Evolutionary conservation across 192 early-diverging fungal genomes (phyloP).

Genomic region (Rhizophagus clarus): DNA sequence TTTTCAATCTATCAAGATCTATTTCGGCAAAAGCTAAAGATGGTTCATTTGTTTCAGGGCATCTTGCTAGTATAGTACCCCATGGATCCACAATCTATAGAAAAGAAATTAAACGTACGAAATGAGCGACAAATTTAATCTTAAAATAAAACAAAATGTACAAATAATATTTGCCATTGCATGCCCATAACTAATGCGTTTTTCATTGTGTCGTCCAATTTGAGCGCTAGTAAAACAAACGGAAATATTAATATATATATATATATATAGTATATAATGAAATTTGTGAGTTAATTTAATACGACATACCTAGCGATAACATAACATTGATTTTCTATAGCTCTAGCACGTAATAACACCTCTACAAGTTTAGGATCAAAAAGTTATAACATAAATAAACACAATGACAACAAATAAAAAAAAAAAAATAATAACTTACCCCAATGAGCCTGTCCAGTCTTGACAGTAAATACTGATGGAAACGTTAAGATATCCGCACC

Average conservation of each 20-base stretch:
- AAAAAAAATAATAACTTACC: constrained; percentile 36
- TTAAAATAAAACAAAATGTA: not conserved
- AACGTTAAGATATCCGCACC: constrained; percentile 77
- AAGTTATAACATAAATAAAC: no score
- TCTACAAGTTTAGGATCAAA: constrained; percentile 54
- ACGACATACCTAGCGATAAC: constrained; percentile 60
- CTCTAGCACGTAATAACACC: constrained; percentile 73
- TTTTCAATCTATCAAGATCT: constrained; percentile 61
- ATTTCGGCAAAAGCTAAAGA: constrained; percentile 66
- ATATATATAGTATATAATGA: no score
- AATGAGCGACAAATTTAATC: not conserved
- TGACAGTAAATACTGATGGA: constrained; percentile 81
- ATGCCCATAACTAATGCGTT: constrained; percentile 74
- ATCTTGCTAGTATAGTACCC: constrained; percentile 73
- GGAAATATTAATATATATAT: not conserved
- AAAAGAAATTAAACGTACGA: not conserved
- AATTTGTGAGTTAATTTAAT: not conserved
- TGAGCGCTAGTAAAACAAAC: constrained; percentile 56
- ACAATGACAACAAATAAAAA: not conserved
- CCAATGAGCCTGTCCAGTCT: constrained; percentile 86
- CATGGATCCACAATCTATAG: constrained; percentile 79
- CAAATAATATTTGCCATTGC: constrained; percentile 60
- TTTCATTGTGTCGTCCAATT: constrained; percentile 70
- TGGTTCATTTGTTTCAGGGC: constrained; percentile 55
- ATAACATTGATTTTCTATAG: constrained; percentile 84